phyloP scores from a whole-genome alignment of 169 alveolate species.

The Plasmodium sp. region DNA sequence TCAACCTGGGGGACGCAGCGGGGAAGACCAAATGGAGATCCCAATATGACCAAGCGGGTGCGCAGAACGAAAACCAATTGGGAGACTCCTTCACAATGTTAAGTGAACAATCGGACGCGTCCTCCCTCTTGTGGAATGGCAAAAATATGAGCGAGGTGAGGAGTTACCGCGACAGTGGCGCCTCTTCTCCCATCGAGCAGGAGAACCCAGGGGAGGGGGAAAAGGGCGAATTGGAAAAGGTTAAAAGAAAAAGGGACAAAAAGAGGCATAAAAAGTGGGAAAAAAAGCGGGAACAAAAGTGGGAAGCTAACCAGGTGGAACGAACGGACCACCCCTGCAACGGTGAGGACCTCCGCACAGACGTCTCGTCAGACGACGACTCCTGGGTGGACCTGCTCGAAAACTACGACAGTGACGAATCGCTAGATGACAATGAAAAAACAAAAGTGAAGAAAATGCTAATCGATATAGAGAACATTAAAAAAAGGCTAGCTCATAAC shows the following conservation, averaged over 20 bases:
- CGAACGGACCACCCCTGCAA: background rate
- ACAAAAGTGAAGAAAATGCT: slow-evolving; percentile 49
- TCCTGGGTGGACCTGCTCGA: slow-evolving; percentile 66
- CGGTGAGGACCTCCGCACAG: background rate
- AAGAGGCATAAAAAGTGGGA: background rate
- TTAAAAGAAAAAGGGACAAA: too few relatives aligned
- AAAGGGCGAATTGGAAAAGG: background rate
- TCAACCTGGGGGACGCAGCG: background rate
- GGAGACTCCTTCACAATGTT: background rate
- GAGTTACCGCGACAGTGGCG: background rate
- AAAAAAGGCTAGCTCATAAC: slow-evolving; percentile 33
- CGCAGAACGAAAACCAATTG: background rate
- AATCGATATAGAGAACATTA: slow-evolving; percentile 48
- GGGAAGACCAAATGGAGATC: background rate
- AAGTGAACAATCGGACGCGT: background rate
- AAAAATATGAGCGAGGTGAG: background rate
- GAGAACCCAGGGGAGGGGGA: background rate
- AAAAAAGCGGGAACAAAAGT: background rate
- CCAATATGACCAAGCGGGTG: background rate
- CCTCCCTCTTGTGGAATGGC: background rate
- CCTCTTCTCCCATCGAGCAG: background rate
- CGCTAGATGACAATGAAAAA: slow-evolving; percentile 59
- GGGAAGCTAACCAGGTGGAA: background rate
- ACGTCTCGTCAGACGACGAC: slow-evolving; percentile 44
- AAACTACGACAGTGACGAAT: slow-evolving; percentile 67